Evolutionary conservation across 1,139 yeast genomes (phyloP).

Genomic region (Saccharomyces hybrid): DNA sequence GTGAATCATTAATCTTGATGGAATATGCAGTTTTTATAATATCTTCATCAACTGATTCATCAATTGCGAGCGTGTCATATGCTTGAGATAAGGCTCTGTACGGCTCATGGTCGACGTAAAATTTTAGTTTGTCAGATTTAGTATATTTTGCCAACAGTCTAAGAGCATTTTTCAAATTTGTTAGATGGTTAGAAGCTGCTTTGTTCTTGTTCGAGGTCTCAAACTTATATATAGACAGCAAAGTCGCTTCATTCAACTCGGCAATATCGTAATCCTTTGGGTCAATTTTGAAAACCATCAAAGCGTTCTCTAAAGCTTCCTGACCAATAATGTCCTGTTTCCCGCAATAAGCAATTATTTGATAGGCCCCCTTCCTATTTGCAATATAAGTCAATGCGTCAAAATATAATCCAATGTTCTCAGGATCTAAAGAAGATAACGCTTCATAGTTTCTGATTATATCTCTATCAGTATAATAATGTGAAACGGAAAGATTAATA

Average conservation of each 20-base stretch:
- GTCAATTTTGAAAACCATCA: conserved; percentile 47
- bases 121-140: conserved; percentile 38
- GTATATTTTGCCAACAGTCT: conserved; percentile 41
- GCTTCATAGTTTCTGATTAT: conserved; percentile 56
- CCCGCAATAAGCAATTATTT: conserved; percentile 45
- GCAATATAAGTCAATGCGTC: conserved; percentile 55
- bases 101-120: conserved; percentile 49
- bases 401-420: conserved; percentile 51
- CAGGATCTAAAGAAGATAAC: conserved; percentile 47
- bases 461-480: conserved; percentile 53
- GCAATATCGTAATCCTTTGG: conserved; percentile 19
- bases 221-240: conserved; percentile 43
- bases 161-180: conserved; percentile 36
- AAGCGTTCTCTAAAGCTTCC: conserved; percentile 50
- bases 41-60: conserved; percentile 66
- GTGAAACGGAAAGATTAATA: conserved; percentile 52
- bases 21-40: conserved; percentile 65
- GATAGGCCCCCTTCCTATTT: conserved; percentile 39
- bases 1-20: conserved; percentile 48
- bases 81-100: conserved; percentile 48
- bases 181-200: conserved; percentile 15
- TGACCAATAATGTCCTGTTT: conserved; percentile 60
- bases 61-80: conserved; percentile 52
- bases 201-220: conserved; percentile 33
- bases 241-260: conserved; percentile 37